Evolutionary conservation across 352 stramenopile genomes (phyloP), one percentile per base, ranked within the genome.

Genomic region (Globisporangium yorkense): DNA sequence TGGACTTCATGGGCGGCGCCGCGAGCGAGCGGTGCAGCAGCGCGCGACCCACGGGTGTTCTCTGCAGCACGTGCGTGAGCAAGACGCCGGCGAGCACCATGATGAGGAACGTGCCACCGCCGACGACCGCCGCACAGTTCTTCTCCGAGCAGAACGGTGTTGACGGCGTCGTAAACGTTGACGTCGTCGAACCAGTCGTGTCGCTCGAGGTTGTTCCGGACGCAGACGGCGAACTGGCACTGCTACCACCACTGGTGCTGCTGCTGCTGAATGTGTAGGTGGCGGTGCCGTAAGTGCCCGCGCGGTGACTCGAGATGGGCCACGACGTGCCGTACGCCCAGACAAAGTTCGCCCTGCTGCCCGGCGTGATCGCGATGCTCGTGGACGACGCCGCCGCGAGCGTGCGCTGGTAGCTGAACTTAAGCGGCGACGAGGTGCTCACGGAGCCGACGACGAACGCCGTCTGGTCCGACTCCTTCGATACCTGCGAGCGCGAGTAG

Each of bases 311-410:
- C 24, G 66, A 69, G 66, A 90, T 87, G 8, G 80, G 77, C 77
- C 75, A 89, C 57, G 75, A 81, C 2, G 64, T 75, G 45, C 74
- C 79, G 62, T 89, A 89, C 12, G 79, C 74, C 84, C 84, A 94
- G 54, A 92, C 84, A 55, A 90, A 81, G 37, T 73, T 65, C 10
- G 66, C 68, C 0, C 62, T 52, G 5, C 24, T 60, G 9, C 57
- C 71, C 9, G 76, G 48, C 27, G 72, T 70, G 52, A 92, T 69
- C 1, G 58, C 57, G 12, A 94, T 69, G 54, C 89, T 78, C 21
- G 70, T 72, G 4, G 62, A 43, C 4, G 74, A 69, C 20, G 70
- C 65, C 9, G 76, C 80, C 10, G 68, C 72, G 21, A 93, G 57
- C 41, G 73, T 76, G 31, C 84, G 79, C 65, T 91, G 77, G 65